Evolutionary conservation across 2,329 filamentous ascomycete species (phyloP).

Genomic region (Talaromyces piceae): DNA sequence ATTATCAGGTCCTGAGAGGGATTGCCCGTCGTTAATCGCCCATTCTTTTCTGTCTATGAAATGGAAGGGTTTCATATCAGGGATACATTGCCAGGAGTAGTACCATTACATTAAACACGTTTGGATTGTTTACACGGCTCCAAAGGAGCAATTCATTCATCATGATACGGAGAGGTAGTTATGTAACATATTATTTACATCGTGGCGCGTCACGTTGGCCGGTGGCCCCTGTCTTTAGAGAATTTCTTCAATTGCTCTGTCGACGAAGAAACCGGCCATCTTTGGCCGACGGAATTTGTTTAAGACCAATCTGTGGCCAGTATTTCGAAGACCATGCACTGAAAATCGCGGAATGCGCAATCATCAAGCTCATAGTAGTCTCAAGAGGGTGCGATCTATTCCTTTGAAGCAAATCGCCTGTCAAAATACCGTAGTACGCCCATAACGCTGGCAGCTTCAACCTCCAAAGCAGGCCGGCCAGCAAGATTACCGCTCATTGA

Average conservation of each 20-base stretch:
- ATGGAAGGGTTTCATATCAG: constrained; percentile 44
- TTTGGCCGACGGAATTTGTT: neutral
- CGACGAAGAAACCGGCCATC: neutral
- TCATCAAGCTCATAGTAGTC: too few relatives aligned
- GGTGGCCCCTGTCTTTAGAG: neutral
- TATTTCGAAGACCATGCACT: too few relatives aligned
- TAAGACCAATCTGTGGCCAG: neutral
- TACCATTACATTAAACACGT: neutral
- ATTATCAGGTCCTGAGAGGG: constrained; percentile 32
- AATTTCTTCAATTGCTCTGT: neutral
- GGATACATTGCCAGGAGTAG: constrained; percentile 20
- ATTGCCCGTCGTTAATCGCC: constrained; percentile 45
- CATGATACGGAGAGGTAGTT: neutral
- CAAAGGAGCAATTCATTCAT: neutral
- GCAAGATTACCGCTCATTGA: constrained; percentile 14
- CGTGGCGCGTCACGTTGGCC: neutral
- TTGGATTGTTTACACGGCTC: neutral
- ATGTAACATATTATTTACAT: neutral
- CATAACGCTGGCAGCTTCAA: constrained; percentile 79
- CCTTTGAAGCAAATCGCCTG: constrained; percentile 53
- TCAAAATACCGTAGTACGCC: constrained; percentile 77
- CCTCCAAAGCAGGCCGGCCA: constrained; percentile 57
- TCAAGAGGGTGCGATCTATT: constrained; percentile 3
- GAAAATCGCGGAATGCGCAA: too few relatives aligned
- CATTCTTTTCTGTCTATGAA: constrained; percentile 40